Percentiles rank a stretch among this genome's conserved stretches.
Evolutionary conservation across 2,329 filamentous ascomycete species (phyloP).

Genomic region (Colletotrichum spaethianum): DNA sequence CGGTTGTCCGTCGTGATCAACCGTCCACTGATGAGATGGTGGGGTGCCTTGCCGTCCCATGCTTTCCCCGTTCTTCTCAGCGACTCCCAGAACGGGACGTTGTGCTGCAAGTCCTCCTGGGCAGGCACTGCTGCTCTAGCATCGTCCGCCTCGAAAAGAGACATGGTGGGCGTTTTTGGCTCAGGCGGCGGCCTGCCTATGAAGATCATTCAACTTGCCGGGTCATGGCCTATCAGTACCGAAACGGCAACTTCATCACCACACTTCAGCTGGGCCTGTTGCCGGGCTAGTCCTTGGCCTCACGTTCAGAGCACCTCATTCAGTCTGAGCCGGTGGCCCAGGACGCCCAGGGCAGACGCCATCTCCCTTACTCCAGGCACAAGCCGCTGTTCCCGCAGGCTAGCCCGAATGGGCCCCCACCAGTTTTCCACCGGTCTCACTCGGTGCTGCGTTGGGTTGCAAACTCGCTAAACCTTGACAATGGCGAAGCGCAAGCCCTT

Average conservation of each 20-base stretch:
- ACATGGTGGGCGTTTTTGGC: not conserved
- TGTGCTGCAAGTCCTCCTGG: conserved; percentile 25
- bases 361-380: conserved; percentile 21
- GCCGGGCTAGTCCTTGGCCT: conserved; percentile 2
- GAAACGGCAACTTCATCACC: conserved; percentile 26
- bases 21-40: conserved; percentile 22
- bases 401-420: conserved; percentile 21
- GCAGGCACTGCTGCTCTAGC: conserved; percentile 20
- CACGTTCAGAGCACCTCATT: not conserved
- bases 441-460: conserved; percentile 23
- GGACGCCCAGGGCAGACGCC: conserved; percentile 19
- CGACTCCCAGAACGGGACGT: conserved; percentile 30
- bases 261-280: not conserved
- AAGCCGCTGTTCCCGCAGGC: conserved; percentile 33
- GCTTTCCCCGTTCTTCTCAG: conserved; percentile 31
- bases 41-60: conserved; percentile 22
- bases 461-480: conserved; percentile 19
- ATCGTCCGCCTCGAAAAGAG: conserved; percentile 23
- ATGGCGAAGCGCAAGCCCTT: conserved; percentile 26
- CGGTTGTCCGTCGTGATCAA: conserved; percentile 19
- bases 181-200: conserved; percentile 2
- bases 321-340: not conserved
- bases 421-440: conserved; percentile 24
- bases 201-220: conserved; percentile 13
- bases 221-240: conserved; percentile 3